Conservation (phyloP, 2,329 filamentous ascomycete genomes). For the Stemphylium beticola region DNA sequence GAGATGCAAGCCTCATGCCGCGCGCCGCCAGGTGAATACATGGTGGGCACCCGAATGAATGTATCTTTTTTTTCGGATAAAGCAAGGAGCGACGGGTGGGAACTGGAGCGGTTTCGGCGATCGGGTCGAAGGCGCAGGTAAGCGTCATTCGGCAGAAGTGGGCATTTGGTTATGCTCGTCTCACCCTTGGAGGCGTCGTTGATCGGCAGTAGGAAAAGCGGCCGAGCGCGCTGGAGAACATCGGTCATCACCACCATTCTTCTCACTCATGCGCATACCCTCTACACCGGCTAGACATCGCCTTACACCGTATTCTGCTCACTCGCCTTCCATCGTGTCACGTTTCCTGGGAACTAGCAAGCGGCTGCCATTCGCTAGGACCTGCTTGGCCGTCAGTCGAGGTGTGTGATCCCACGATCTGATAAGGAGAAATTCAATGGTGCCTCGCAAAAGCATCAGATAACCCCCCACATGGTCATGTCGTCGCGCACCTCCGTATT, state of each 20-base stretch:
- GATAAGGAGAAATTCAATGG: conserved; percentile 30
- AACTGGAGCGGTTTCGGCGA: conserved; percentile 10
- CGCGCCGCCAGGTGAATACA: not conserved
- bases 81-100: conserved; percentile 5
- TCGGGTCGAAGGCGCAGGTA: not conserved
- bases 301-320: not conserved
- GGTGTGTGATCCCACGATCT: conserved; percentile 38
- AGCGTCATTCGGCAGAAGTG: conserved; percentile 15
- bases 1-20: not conserved
- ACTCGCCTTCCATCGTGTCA: conserved; percentile 20
- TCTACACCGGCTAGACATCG: conserved; percentile 5
- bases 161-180: conserved; percentile 12
- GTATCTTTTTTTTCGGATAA: conserved; percentile 11
- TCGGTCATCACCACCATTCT: conserved; percentile 21
- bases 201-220: conserved; percentile 16
- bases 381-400: conserved; percentile 17
- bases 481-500: conserved; percentile 2
- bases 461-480: conserved; percentile 11
- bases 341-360: not conserved
- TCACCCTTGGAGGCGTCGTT: conserved; percentile 14
- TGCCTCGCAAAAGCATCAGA: conserved; percentile 17
- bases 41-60: not conserved
- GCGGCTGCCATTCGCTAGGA: conserved; percentile 25
- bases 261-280: conserved; percentile 11
- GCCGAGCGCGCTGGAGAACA: conserved; percentile 6